A percentile compares a stretch with the other conserved stretches of the same genome.
Conservation (phyloP, 176 grass and related monocot species). For the Zoysia pacifica region DNA sequence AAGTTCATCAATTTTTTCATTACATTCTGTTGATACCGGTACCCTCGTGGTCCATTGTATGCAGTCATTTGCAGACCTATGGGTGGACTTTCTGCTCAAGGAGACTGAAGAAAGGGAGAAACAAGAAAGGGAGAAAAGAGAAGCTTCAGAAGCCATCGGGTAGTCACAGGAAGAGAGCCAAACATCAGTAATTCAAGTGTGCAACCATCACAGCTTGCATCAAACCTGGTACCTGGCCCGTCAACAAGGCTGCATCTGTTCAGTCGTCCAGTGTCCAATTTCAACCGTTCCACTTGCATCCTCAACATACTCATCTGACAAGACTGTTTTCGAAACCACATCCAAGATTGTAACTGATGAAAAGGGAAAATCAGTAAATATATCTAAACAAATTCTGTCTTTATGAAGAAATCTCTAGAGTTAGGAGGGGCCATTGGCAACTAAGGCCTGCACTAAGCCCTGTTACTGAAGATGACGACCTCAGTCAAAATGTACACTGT, state of each 20-base stretch:
- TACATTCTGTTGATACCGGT: neutral
- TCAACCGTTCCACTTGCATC: conserved; percentile 46
- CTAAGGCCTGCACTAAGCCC: too few species aligned
- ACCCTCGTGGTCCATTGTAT: conserved; percentile 9
- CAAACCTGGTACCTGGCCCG: conserved; percentile 40
- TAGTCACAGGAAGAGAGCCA: conserved; percentile 36
- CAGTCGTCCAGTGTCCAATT: conserved; percentile 43
- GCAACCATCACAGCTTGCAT: conserved; percentile 6
- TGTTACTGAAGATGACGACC: conserved; percentile 23
- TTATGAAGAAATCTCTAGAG: too few species aligned
- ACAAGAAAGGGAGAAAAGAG: conserved; percentile 82
- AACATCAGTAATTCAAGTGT: neutral
- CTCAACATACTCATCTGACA: conserved; percentile 3
- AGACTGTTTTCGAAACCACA: conserved; percentile 33
- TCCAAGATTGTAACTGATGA: neutral
- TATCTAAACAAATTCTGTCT: too few species aligned
- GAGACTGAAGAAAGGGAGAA: conserved; percentile 97
- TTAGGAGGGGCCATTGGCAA: too few species aligned
- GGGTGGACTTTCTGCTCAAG: conserved; percentile 98
- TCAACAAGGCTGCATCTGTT: conserved; percentile 33
- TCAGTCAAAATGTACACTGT: conserved; percentile 32
- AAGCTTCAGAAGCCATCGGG: conserved; percentile 51
- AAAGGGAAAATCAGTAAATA: too few species aligned
- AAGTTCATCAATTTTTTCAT: conserved; percentile 7
- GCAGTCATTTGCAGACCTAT: conserved; percentile 89